Base-by-base conservation (phyloP, 2,329 filamentous ascomycete species). In the Venturia nashicola region DNA sequence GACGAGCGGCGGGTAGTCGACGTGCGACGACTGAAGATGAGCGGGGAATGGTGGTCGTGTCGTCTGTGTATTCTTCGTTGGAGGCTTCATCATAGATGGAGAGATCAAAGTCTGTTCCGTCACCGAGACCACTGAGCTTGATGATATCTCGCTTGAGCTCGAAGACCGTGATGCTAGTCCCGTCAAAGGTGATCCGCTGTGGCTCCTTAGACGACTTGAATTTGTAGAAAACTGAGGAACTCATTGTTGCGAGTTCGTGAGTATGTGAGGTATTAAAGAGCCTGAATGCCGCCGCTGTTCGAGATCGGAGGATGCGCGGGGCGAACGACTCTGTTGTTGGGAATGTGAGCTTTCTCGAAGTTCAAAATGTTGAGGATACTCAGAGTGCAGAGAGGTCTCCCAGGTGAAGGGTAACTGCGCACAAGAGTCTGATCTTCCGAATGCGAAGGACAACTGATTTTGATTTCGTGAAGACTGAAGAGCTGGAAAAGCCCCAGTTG, bases 61-160 rank as follows among this genome's bases (percentile, higher is more conserved):
- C 94, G 79, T 99, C 94, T 70, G 96, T 90, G 72, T 97, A 97
- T 77, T 95, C 94, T 84, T 96, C 91, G 74, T 86, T 90, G 68
- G 86, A 89, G 75, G 97, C 92, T 73, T 96, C 91, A 67, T 91
- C 90, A 77, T 91, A 96, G 69, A 99, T 95, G 68, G 90, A 87
- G 63, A 99, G 84, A 76, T 99, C 93, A 75, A 97, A 97, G 75
- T 99, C 94, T 68, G 90, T 91, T 67, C 94, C 94, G 77, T 97
- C 93, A 69, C 94, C 94, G 69, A 99, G 83, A 66, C 90, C 91
- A 76, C 91, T 95, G 76, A 93, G 90, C 75, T 84, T 86, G 79
- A 99, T 99, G 72, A 99, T 99, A 78, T 97, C 94, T 80, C 93
- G 89, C 80, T 99, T 99, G 73, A 99, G 83, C 75, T 99, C 95